Percentiles rank a stretch among this genome's conserved stretches.
phyloP scores from a whole-genome alignment of 179 eudicot genomes.

The Camellia oleifera region DNA sequence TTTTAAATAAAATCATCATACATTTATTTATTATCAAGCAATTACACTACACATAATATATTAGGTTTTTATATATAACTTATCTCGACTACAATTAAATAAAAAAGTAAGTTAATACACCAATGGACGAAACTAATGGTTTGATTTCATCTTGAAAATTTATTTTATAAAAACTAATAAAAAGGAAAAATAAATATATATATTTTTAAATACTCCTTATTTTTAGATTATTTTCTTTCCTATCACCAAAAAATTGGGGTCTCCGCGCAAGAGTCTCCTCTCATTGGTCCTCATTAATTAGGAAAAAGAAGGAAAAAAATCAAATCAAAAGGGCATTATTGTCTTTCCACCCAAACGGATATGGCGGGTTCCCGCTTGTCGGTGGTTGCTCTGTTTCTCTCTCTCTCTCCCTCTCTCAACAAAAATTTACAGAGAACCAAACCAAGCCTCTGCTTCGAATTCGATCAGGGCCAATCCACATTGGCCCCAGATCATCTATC shows the following conservation, averaged over 20 bases:
- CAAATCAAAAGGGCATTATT: neutral
- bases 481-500: neutral
- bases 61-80: too few relatives aligned
- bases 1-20: too few relatives aligned
- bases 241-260: neutral
- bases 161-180: too few relatives aligned
- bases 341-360: neutral
- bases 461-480: neutral
- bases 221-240: neutral
- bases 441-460: conserved; percentile 1
- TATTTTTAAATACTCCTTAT: too few relatives aligned
- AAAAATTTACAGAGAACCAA: neutral
- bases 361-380: neutral
- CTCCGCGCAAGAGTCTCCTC: conserved; percentile 10
- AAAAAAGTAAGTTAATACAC: too few relatives aligned
- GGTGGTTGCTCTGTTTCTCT: neutral
- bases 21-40: too few relatives aligned
- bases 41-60: too few relatives aligned
- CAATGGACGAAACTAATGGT: too few relatives aligned
- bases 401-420: neutral
- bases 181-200: too few relatives aligned
- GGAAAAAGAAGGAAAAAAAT: neutral
- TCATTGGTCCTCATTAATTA: neutral
- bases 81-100: too few relatives aligned
- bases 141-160: too few relatives aligned